Evolutionary conservation across 2,329 filamentous ascomycete genomes (phyloP), one percentile per base, ranked within the genome.

Genomic region (Emergomyces orientalis): DNA sequence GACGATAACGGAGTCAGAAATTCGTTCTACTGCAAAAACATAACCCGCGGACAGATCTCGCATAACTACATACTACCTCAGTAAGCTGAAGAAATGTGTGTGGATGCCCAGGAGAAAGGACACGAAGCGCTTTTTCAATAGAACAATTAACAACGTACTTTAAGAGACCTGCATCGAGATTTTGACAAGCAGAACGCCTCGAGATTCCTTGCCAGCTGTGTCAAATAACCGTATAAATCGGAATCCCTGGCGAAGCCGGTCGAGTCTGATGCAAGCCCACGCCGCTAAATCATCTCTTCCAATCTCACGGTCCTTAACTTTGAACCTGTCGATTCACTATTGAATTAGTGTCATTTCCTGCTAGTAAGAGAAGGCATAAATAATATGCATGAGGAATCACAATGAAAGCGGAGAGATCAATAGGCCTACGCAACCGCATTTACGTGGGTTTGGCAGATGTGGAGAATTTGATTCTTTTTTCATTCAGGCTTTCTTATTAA

Each of bases 191-290:
- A 97, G 71, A 17, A 86, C 81, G 0, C 90, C 91, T 27, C 84
- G 82, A 2, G 84, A 88, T 63, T 84, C 75, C 37, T 80, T 78
- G 0, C 90, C 90, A 65, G 86, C 82, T 32, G 81, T 79, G 71
- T 96, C 87, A 66, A 89, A 80, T 63, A 97, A 77, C 69, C 87
- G 88, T 62, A 97, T 80, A 67, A 96, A 86, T 13, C 91, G 82
- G 68, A 89, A 89, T 0, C 94, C 93, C 41, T 83, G 78, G 64
- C 85, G 85, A 64, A 97, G 75, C 8, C 91, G 83, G 75, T 97
- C 91, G 27, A 97, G 83, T 47, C 91, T 83, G 68, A 96, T 87
- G 71, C 91, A 96, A 1, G 89, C 86, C 94, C 94, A 97, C 2
- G 88, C 91, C 13, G 91, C 88, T 63, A 96, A 75, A 64, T 88